Base-by-base conservation (phyloP, 768 basidiomycete species). In the Pleurotus giganteus region DNA sequence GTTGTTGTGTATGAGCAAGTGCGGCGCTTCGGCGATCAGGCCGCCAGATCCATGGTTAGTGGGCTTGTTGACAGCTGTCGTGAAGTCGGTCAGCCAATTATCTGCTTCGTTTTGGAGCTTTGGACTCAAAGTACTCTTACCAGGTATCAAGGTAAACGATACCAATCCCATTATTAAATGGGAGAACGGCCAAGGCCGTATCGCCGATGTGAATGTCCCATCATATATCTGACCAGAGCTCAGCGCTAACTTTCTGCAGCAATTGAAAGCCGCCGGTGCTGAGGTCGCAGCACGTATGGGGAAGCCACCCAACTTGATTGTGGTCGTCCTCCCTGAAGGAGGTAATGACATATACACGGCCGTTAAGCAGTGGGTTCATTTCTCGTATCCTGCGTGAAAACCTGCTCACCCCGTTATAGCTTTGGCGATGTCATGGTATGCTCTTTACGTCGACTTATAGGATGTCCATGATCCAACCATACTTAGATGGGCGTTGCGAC, bases 401-500 rank as follows among this genome's bases (percentile, higher is more conserved):
- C 32, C 41, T n/a, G 43, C 34, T 31, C 26, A 56, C 15, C 44
- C 52, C 34, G 27, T n/a, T 31, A 2, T 54, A 91, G 89, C 62
- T 89, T 89, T 50, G 89, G 90, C 4, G 89, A 91, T 60, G 41
- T 59, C 12, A 45, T 19, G 34, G 27, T 54, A 41, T 53, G 39
- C 28, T 54, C 8, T 21, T 39, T 12, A 29, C 37, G n/a, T 2
- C 5, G 15, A 32, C 11, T 37, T 5, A 17, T 39, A 12, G 28
- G 47, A 6, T 28, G 17, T 23, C 29, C 9, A n/a, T 21, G 31
- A 7, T 26, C 32, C 29, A 11, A n/a, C n/a, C n/a, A n/a, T n/a
- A n/a, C n/a, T n/a, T 62, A 87, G 83, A 75, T 79, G 61, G 91
- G 91, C 23, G 83, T 91, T 6, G 83, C 89, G 0, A 92, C 90